Percentiles rank a stretch among this genome's conserved stretches.
These are phyloP conservation scores for Cytospora schulzeri DNA, from an alignment of 2,329 filamentous ascomycete species.

Conservation along the genomic window DNA sequence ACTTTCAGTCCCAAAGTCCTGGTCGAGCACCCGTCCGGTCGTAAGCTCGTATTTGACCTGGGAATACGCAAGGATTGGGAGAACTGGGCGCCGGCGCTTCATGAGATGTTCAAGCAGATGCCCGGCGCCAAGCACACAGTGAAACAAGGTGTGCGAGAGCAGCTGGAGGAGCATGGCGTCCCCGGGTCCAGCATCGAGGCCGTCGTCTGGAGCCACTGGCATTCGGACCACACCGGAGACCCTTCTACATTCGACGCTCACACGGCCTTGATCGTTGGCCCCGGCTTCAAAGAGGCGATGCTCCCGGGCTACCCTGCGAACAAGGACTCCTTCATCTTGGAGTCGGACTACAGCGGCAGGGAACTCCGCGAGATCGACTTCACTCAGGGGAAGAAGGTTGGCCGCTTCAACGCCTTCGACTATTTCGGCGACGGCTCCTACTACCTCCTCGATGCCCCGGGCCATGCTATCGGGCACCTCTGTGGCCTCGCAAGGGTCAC, in stretches of 20 bases:
- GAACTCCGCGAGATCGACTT: conserved; percentile 34
- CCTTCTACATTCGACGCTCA: conserved; percentile 31
- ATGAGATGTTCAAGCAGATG: conserved; percentile 27
- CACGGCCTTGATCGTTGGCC: conserved; percentile 34
- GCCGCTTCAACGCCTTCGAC: conserved; percentile 30
- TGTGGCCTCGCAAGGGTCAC: conserved; percentile 31
- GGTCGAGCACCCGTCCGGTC: conserved; percentile 44
- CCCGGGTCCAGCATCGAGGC: conserved; percentile 28
- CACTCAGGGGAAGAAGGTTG: conserved; percentile 30
- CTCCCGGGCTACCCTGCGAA: conserved; percentile 31
- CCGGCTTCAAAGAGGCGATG: conserved; percentile 37
- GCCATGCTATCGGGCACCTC: conserved; percentile 31
- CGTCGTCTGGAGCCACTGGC: conserved; percentile 36
- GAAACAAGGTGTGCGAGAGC: conserved; percentile 45
- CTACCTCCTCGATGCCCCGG: conserved; percentile 32
- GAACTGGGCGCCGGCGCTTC: conserved; percentile 36
- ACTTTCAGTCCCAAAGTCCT: conserved; percentile 35
- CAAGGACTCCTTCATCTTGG: conserved; percentile 28
- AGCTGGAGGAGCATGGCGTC: conserved; percentile 41
- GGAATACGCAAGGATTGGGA: conserved; percentile 46
- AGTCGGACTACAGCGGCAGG: conserved; percentile 33
- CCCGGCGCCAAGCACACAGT: conserved; percentile 38
- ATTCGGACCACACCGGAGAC: conserved; percentile 37
- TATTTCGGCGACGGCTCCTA: conserved; percentile 34
- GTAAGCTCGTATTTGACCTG: conserved; percentile 40